These are phyloP conservation scores for Eragrostis nindensis DNA, from an alignment of 176 grass and related monocot genomes.

Conservation along the genomic window DNA sequence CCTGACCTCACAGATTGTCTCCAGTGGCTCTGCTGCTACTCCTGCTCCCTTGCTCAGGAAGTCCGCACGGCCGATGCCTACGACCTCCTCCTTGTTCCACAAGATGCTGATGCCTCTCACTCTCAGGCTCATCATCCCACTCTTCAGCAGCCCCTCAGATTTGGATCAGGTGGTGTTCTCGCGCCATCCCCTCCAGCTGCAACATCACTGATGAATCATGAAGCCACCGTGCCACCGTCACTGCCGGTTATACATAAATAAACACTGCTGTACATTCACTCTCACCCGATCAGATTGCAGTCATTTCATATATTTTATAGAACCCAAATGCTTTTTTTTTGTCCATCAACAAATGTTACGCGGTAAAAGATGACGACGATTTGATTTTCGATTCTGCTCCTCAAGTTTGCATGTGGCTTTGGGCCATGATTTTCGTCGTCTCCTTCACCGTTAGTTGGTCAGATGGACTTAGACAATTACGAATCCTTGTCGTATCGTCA, in stretches of 20 bases:
- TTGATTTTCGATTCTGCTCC: no score
- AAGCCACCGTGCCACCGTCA: constrained; percentile 41
- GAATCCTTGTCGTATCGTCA: no score
- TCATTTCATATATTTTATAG: no score
- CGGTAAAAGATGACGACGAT: no score
- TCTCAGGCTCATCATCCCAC: background rate
- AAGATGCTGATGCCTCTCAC: background rate
- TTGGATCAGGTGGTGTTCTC: constrained; percentile 36
- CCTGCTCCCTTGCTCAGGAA: constrained; percentile 71
- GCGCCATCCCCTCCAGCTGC: background rate
- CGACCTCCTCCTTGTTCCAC: background rate
- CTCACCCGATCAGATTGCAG: no score
- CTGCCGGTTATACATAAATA: constrained; percentile 31
- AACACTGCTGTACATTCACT: no score
- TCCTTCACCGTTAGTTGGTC: no score
- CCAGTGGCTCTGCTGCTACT: constrained; percentile 75
- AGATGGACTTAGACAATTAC: no score
- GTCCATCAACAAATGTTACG: no score
- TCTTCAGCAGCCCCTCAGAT: constrained; percentile 29
- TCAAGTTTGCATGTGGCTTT: no score
- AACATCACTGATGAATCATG: background rate
- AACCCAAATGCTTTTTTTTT: no score
- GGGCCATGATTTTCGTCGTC: no score
- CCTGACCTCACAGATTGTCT: constrained; percentile 57
- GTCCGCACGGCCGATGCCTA: constrained; percentile 73